phyloP scores from a whole-genome alignment of 148 eudicot genomes.

The Nyssa sinensis region DNA sequence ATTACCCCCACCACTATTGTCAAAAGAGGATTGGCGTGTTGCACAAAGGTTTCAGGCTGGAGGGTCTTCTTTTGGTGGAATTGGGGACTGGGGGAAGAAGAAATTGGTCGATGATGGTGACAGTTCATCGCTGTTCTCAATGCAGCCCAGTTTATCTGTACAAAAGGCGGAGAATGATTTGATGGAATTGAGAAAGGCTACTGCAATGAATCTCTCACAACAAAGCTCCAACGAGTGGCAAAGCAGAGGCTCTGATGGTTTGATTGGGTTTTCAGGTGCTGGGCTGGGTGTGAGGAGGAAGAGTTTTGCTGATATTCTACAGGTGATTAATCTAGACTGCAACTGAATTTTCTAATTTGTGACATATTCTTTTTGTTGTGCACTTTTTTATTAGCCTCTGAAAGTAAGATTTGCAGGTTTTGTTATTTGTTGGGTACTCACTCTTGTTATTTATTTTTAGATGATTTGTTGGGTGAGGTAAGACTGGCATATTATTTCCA shows the following conservation, averaged over 20 bases:
- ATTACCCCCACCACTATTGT: conserved; percentile 54
- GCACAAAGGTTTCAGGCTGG: conserved; percentile 51
- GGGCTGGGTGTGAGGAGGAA: conserved; percentile 58
- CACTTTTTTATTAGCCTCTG: too few species aligned
- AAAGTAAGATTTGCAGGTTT: too few species aligned
- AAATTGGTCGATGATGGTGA: conserved; percentile 21
- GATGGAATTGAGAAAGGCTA: conserved; percentile 31
- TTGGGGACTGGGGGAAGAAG: conserved; percentile 29
- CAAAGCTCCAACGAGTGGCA: conserved; percentile 36
- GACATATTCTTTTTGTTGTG: too few species aligned
- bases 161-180: conserved; percentile 34
- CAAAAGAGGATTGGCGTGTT: conserved; percentile 64
- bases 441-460: too few species aligned
- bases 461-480: not conserved
- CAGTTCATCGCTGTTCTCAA: conserved; percentile 36
- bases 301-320: conserved; percentile 71
- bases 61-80: conserved; percentile 34
- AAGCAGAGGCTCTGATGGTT: conserved; percentile 29
- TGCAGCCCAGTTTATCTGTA: conserved; percentile 39
- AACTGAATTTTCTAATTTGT: conserved; percentile 7
- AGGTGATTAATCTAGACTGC: conserved; percentile 36
- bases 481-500: too few species aligned
- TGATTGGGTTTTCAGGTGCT: conserved; percentile 21
- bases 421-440: too few species aligned
- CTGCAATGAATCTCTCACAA: conserved; percentile 25